A percentile compares a stretch with the other conserved stretches of the same genome.
phyloP scores from a whole-genome alignment of 306 rosid species.

The Vachellia collinsii region DNA sequence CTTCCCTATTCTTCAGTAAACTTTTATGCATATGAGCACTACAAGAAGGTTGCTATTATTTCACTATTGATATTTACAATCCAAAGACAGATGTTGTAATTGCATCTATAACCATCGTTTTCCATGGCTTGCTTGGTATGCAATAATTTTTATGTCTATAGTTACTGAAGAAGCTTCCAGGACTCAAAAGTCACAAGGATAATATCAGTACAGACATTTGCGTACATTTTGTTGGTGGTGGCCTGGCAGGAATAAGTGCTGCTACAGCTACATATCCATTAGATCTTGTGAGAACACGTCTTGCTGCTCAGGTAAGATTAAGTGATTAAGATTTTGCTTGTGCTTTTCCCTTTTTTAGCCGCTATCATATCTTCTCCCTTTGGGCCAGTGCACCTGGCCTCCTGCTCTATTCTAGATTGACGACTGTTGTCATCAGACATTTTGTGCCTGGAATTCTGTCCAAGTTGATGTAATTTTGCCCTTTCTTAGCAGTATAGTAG shows the following conservation, averaged over 20 bases:
- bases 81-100: neutral
- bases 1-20: no score
- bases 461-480: neutral
- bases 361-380: neutral
- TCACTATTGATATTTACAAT: neutral
- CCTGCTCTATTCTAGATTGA: neutral
- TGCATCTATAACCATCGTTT: neutral
- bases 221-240: constrained; percentile 82
- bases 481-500: neutral
- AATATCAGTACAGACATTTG: constrained; percentile 59
- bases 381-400: neutral
- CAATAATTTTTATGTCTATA: no score
- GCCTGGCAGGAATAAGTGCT: constrained; percentile 92
- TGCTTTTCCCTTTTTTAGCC: neutral
- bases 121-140: no score
- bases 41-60: no score
- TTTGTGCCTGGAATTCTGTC: neutral
- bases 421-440: neutral
- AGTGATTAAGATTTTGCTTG: neutral
- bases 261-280: constrained; percentile 65
- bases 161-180: no score
- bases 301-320: constrained; percentile 68
- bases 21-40: no score
- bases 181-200: constrained; percentile 52
- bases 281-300: constrained; percentile 77